Evolutionary conservation across 768 basidiomycete species (phyloP), one percentile per base, ranked within the genome.

Genomic region (Leccinum obscurum): DNA sequence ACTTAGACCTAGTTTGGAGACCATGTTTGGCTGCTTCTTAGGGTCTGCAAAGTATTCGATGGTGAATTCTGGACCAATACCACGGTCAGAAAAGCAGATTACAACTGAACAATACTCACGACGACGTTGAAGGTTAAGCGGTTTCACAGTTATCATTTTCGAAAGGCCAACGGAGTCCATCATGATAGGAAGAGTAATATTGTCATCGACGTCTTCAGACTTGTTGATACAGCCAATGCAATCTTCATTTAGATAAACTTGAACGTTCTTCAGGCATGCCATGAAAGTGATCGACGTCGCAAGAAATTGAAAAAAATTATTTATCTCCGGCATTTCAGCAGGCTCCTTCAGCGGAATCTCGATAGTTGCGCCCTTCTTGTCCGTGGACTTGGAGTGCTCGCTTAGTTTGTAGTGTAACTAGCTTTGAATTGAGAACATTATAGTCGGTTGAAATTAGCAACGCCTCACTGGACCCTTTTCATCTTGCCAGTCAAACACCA

Each of bases 401-500:
- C 92, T 92, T 30, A 90, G 83, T 24, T 92, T 84, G 14, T 88
- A 91, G 66, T 86, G 89, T 0, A 96, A 81, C 88, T 92, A 17
- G 6, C 35, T 56, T 14, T 60, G 34, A 8, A 30, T 6, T 59
- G 48, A 51, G 51, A 15, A 37, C 44, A 6, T 26, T 26, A 30
- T 30, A 62, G 53, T 57, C 20, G 9, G 10, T 51, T 22, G 22
- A 22, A 20, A 49, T 15, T 4, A 14, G 6, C 11, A n/a, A 30
- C 6, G 6, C 57, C 72, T 17, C 59, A 87, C 87, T 77, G 93
- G 92, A 69, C 44, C 26, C 26, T 26, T 9, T n/a, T 46, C 14
- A 9, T 93, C 89, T 69, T 93, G 92, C 93, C 93, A 97, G 69
- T 95, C 89, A 71, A 96, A 96, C 0, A 86, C 87, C 93, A 95